Base-by-base conservation (phyloP, 768 basidiomycete species). In the Termitomyces titanicus region DNA sequence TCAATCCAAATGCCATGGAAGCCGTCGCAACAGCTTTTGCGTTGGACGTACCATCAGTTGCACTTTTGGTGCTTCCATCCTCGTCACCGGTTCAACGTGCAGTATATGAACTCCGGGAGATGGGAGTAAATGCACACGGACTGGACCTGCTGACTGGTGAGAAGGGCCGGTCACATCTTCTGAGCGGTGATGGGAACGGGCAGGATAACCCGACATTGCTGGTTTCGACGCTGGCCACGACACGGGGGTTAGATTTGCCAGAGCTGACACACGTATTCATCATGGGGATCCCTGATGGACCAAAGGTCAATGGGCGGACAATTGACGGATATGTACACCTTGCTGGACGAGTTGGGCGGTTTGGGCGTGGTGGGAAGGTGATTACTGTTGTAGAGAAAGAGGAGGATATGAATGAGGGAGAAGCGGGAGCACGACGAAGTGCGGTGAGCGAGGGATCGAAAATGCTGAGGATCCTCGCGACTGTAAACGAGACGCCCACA, bases 341-440 rank as follows among this genome's bases (percentile, higher is more conserved):
- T 39, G 83, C 86, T 5, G 89, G 90, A 13, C 82, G 89, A 12
- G 86, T 85, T n/a, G 88, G 89, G 20, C 78, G 89, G 55, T 86
- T 88, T 65, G 84, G 85, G 43, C 68, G 79, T 40, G 70, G 68
- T 20, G 89, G 89, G 15, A 86, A 81, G 68, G 86, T 89, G 49
- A 73, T 92, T 54, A 82, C 76, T 25, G 72, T 90, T 37, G 67
- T 91, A 34, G 78, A 80, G 45, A 72, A 69, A 51, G 72, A 64
- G 37, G 70, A 64, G 52, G 67, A 64, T 45, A 54, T 25, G 46
- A 67, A 68, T 27, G 68, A 24, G 24, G 55, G 43, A 22, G 45
- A 38, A 42, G 45, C 11, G n/a, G n/a, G n/a, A 34, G 53, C 25
- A 29, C 33, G 8, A 11, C 15, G 24, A 4, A n/a, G 64, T 35